phyloP scores from a whole-genome alignment of 441 rosid genomes.

The Iberis amara region DNA sequence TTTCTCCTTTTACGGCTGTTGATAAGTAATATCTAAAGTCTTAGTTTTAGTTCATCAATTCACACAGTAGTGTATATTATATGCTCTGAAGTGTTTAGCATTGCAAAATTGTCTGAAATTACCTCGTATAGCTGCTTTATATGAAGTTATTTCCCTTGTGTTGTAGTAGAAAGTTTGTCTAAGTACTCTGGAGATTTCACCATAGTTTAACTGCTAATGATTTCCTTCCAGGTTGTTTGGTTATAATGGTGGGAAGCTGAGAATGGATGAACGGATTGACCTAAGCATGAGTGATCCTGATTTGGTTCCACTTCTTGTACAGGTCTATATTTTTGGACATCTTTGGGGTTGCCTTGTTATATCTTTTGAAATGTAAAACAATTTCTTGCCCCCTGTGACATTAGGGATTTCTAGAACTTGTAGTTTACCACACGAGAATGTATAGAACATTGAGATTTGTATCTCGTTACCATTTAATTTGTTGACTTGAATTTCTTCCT shows the following conservation, averaged over 20 bases:
- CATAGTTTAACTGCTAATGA: slow-evolving; percentile 9
- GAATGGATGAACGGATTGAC: slow-evolving; percentile 88
- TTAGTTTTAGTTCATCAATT: background rate
- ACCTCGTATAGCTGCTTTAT: slow-evolving; percentile 9
- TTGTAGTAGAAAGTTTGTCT: background rate
- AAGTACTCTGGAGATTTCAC: slow-evolving; percentile 8
- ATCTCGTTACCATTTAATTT: background rate
- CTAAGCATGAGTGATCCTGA: slow-evolving; percentile 99
- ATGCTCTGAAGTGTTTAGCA: slow-evolving; percentile 9
- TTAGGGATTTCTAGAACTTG: background rate
- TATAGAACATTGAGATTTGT: slow-evolving; percentile 2
- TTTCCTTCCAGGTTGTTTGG: slow-evolving; percentile 62
- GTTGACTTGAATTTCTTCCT: slow-evolving; percentile 2
- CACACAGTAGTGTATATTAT: slow-evolving; percentile 12
- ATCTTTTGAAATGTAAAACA: background rate
- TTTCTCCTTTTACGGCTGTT: slow-evolving; percentile 95
- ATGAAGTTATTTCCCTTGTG: background rate
- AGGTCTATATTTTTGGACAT: slow-evolving; percentile 40
- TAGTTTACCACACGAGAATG: too few species aligned
- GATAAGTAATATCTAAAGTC: slow-evolving; percentile 64
- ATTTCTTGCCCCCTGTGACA: slow-evolving; percentile 4
- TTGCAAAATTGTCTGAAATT: slow-evolving; percentile 12
- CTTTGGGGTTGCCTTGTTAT: background rate
- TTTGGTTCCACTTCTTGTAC: slow-evolving; percentile 82
- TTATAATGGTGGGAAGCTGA: slow-evolving; percentile 76